Conservation (phyloP, 1,284 basidiomycete species). For the Amylostereum areolatum region DNA sequence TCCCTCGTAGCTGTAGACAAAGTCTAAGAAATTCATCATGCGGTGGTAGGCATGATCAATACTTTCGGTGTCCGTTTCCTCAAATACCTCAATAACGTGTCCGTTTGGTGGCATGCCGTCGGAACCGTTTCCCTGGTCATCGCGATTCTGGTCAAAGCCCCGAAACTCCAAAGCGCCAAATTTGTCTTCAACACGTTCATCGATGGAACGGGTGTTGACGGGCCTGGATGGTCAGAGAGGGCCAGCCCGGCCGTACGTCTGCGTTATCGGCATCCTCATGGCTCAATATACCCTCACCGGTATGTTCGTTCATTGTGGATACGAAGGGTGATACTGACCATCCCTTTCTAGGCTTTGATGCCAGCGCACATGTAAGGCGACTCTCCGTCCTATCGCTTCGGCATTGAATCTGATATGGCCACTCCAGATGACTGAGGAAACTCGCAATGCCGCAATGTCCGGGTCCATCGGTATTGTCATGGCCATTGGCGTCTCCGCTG, state of each 20-base stretch:
- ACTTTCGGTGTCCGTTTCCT: conserved; percentile 66
- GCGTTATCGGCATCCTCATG: conserved; percentile 64
- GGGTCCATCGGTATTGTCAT: conserved; percentile 62
- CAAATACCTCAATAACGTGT: conserved; percentile 64
- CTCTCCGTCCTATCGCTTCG: neutral
- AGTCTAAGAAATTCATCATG: neutral
- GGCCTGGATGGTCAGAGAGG: conserved; percentile 60
- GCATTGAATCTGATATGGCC: neutral
- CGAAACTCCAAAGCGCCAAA: conserved; percentile 56
- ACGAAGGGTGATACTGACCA: neutral
- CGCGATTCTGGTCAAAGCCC: conserved; percentile 63
- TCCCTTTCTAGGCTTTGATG: conserved; percentile 52
- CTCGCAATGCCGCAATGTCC: conserved; percentile 64
- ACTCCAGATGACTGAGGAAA: conserved; percentile 73
- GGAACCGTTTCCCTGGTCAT: conserved; percentile 64
- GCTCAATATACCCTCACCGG: conserved; percentile 68
- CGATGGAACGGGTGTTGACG: conserved; percentile 57
- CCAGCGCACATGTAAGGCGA: conserved; percentile 55
- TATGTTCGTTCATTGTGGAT: conserved; percentile 18
- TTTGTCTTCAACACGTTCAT: conserved; percentile 70
- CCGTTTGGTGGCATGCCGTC: conserved; percentile 67
- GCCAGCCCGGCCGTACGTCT: conserved; percentile 67
- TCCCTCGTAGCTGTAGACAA: neutral
- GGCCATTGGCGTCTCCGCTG: conserved; percentile 70
- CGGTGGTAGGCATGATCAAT: conserved; percentile 49